Conservation (phyloP, 2,329 filamentous ascomycete species). For the Colletotrichum chrysophilum region DNA sequence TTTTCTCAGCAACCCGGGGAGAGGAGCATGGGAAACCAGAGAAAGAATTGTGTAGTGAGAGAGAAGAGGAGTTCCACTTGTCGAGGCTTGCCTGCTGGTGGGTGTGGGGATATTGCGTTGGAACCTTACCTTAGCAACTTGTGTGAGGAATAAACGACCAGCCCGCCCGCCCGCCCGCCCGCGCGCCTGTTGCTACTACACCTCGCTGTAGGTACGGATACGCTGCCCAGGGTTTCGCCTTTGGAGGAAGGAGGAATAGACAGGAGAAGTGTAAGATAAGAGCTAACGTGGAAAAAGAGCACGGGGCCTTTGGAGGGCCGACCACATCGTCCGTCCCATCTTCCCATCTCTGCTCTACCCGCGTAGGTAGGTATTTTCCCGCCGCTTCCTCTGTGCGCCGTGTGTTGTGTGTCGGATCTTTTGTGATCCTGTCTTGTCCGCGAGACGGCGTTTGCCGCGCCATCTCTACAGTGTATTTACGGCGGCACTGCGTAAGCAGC, state of each 20-base stretch:
- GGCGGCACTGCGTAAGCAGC: not conserved
- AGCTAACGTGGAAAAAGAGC: not conserved
- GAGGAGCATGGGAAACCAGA: not conserved
- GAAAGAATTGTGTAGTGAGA: constrained; percentile 21
- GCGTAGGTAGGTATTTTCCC: not conserved
- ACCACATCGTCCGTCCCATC: not conserved
- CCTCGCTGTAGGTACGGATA: not conserved
- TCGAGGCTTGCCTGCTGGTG: constrained; percentile 20
- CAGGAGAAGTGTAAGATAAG: not conserved
- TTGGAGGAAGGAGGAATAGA: not conserved
- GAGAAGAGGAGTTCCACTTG: constrained; percentile 14
- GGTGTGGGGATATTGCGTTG: constrained; percentile 21
- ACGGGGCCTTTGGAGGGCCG: not conserved
- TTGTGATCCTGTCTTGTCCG: not conserved
- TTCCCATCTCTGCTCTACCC: not conserved
- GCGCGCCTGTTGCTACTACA: not conserved
- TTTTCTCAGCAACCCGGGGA: not conserved
- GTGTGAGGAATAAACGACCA: constrained; percentile 13
- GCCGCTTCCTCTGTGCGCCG: not conserved
- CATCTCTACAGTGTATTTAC: not conserved
- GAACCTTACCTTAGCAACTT: not conserved
- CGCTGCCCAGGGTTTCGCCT: not conserved
- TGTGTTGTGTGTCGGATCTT: not conserved
- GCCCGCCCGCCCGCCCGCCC: not conserved
- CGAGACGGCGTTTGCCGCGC: not conserved